Percentiles rank a stretch among this genome's conserved stretches.
Conservation (phyloP, 2,329 filamentous ascomycete species). For the Orbilia quercus region DNA sequence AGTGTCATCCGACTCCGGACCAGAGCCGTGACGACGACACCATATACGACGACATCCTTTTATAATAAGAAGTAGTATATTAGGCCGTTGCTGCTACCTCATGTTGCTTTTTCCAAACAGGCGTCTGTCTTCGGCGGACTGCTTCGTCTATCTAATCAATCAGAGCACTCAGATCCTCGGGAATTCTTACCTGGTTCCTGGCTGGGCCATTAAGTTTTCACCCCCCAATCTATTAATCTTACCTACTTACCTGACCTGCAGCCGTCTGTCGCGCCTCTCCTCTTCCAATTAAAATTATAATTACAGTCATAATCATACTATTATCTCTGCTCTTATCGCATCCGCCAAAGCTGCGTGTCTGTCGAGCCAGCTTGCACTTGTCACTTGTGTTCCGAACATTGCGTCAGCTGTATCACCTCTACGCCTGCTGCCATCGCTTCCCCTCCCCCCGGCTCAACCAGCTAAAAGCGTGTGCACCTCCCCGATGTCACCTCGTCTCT, state of each 20-base stretch:
- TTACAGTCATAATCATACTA: too few species aligned
- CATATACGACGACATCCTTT: too few species aligned
- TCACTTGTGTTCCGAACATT: constrained; percentile 18
- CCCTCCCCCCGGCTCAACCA: background rate
- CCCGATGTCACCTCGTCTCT: constrained; percentile 19
- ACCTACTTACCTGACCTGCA: background rate
- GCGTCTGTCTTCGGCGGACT: background rate
- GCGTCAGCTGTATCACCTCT: constrained; percentile 15
- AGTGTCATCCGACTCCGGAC: too few species aligned
- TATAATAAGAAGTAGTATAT: background rate
- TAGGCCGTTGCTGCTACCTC: background rate
- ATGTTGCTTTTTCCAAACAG: constrained; percentile 1
- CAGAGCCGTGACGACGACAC: too few species aligned
- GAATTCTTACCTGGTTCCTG: constrained; percentile 33
- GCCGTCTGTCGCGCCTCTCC: background rate
- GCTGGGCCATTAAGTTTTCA: too few species aligned
- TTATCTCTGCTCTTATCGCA: background rate
- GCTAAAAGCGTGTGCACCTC: constrained; percentile 17
- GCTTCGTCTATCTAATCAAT: constrained; percentile 52
- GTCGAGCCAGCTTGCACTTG: background rate
- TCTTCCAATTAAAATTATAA: too few species aligned
- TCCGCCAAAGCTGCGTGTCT: background rate
- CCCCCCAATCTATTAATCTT: background rate
- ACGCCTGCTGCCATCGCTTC: constrained; percentile 5
- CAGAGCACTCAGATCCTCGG: constrained; percentile 24